Evolutionary conservation across 202 grass and related monocot genomes (phyloP).

Genomic region (Digitaria exilis): DNA sequence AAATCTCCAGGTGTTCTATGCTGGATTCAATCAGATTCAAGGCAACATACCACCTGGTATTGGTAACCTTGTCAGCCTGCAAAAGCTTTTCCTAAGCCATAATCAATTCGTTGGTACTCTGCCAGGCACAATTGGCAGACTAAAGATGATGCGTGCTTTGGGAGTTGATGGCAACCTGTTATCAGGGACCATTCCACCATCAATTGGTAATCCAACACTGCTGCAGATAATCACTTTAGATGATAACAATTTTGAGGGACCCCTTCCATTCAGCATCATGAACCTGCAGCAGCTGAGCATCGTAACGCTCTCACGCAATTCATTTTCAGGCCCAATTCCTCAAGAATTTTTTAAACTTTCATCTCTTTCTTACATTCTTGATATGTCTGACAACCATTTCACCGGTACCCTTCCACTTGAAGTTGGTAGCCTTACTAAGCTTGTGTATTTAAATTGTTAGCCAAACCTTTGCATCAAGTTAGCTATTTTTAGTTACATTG

Average conservation of each 20-base stretch:
- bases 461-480: no score
- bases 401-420: slow-evolving; percentile 12
- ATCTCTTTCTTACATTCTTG: background rate
- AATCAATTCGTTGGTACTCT: slow-evolving; percentile 23
- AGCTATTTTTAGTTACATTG: no score
- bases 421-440: slow-evolving; percentile 27
- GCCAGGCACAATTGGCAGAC: slow-evolving; percentile 10
- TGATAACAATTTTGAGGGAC: slow-evolving; percentile 21
- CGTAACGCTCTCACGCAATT: background rate
- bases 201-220: slow-evolving; percentile 32
- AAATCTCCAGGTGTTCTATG: background rate
- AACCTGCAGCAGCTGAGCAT: background rate
- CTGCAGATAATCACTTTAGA: background rate
- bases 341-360: slow-evolving; percentile 15
- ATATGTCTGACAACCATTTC: slow-evolving; percentile 22
- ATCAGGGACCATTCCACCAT: slow-evolving; percentile 31
- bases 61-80: slow-evolving; percentile 26
- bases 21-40: background rate
- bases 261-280: slow-evolving; percentile 25
- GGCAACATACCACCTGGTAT: slow-evolving; percentile 33
- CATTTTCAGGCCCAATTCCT: slow-evolving; percentile 27
- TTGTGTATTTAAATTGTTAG: background rate
- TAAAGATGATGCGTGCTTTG: slow-evolving; percentile 5
- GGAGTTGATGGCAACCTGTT: background rate
- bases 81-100: background rate